Evolutionary conservation across 179 eudicot genomes (phyloP).

Genomic region (Camellia oleifera): DNA sequence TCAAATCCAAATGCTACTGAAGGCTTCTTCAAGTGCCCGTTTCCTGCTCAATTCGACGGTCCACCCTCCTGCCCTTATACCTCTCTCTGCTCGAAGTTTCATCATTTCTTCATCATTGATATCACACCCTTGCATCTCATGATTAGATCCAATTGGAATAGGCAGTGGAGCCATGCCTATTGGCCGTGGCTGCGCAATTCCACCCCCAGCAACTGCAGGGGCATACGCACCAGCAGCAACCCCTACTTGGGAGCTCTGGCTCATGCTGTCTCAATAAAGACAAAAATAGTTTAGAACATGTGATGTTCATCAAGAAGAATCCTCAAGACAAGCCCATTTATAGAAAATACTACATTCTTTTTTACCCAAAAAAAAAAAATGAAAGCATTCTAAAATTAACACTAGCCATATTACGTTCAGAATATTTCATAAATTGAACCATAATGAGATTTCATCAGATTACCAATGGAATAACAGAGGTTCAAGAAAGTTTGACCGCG

Average conservation of each 20-base stretch:
- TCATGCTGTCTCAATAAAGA: conserved; percentile 31
- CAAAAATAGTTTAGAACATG: neutral
- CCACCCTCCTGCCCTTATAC: conserved; percentile 92
- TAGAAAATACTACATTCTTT: neutral
- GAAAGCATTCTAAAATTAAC: too few relatives aligned
- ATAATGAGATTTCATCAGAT: too few relatives aligned
- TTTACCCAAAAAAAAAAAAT: too few relatives aligned
- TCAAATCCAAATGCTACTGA: conserved; percentile 78
- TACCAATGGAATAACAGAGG: too few relatives aligned
- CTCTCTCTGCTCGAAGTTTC: conserved; percentile 64
- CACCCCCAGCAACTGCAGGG: conserved; percentile 74
- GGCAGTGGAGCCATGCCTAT: conserved; percentile 70
- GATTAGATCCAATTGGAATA: conserved; percentile 46
- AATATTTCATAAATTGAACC: too few relatives aligned
- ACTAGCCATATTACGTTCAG: too few relatives aligned
- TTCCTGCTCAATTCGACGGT: conserved; percentile 59
- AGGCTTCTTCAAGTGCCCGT: conserved; percentile 94
- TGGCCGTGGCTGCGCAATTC: conserved; percentile 67
- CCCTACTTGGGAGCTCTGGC: conserved; percentile 52
- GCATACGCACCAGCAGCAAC: conserved; percentile 44
- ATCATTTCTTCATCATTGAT: conserved; percentile 70
- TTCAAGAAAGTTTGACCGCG: too few relatives aligned
- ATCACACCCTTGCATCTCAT: conserved; percentile 38
- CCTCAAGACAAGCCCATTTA: neutral
- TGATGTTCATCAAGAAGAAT: neutral